Evolutionary conservation across 306 rosid species (phyloP).

Genomic region (Rubus idaeus): DNA sequence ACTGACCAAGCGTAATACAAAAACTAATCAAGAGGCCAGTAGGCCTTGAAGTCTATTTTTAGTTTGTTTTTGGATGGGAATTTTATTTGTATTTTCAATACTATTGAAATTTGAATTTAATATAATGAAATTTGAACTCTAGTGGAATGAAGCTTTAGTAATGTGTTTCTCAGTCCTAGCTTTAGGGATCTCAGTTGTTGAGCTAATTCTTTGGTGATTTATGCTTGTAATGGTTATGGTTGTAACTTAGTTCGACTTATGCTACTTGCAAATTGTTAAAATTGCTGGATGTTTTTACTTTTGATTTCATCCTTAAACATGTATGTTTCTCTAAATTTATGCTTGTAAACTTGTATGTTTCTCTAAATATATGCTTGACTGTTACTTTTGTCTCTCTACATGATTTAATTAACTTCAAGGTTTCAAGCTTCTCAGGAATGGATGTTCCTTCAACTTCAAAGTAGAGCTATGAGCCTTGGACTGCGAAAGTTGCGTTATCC

Average conservation of each 20-base stretch:
- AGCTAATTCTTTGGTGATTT: not conserved
- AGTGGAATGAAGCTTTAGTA: not conserved
- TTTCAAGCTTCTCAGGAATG: constrained; percentile 2
- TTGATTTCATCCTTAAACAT: no score
- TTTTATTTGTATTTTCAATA: no score
- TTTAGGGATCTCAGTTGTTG: not conserved
- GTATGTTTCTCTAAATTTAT: no score
- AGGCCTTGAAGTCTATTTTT: no score
- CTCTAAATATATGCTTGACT: not conserved
- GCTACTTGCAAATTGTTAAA: not conserved
- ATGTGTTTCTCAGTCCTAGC: not conserved
- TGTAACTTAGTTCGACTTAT: not conserved
- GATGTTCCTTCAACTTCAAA: not conserved
- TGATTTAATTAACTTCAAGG: not conserved
- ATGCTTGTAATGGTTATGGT: not conserved
- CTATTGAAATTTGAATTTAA: not conserved
- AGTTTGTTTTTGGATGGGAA: no score
- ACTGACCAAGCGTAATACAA: no score
- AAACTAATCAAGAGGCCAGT: no score
- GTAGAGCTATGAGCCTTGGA: not conserved
- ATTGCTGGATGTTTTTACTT: not conserved
- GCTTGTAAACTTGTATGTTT: not conserved
- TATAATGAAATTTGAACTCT: not conserved
- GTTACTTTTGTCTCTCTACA: not conserved
- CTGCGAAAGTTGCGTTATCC: no score